Percentiles rank a stretch among this genome's conserved stretches.
Conservation (phyloP, 345 rosid genomes). For the Linum lewisii region DNA sequence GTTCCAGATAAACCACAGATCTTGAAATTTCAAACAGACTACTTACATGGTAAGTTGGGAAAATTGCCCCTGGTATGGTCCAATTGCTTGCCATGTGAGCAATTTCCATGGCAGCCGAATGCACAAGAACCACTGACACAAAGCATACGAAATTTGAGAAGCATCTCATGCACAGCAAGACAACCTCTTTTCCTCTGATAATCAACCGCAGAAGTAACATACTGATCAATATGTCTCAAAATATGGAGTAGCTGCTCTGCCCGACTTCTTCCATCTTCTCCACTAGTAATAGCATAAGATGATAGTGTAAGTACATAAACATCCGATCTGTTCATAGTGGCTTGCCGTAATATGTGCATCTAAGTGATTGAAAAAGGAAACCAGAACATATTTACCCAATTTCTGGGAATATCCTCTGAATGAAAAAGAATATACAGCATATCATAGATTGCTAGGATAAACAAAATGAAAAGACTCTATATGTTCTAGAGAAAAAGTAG, state of each 20-base stretch:
- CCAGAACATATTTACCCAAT: no score
- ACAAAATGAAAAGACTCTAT: not conserved
- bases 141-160: conserved; percentile 75
- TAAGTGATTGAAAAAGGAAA: no score
- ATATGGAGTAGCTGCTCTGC: conserved; percentile 95
- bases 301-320: conserved; percentile 9
- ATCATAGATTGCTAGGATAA: not conserved
- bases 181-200: conserved; percentile 92
- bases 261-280: conserved; percentile 98
- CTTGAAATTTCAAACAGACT: conserved; percentile 10
- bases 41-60: conserved; percentile 77
- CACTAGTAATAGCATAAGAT: conserved; percentile 43
- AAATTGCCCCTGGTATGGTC: conserved; percentile 58
- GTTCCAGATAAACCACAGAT: conserved; percentile 3
- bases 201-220: conserved; percentile 66
- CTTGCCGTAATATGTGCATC: not conserved
- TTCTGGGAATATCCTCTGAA: not conserved
- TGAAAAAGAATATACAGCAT: not conserved
- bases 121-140: conserved; percentile 84
- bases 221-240: conserved; percentile 80
- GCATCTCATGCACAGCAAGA: conserved; percentile 78
- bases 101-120: conserved; percentile 81
- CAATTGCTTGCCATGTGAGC: conserved; percentile 69
- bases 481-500: not conserved
- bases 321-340: not conserved